These are phyloP conservation scores for Gleditsia sinensis DNA, from an alignment of 306 rosid species.

Conservation along the genomic window DNA sequence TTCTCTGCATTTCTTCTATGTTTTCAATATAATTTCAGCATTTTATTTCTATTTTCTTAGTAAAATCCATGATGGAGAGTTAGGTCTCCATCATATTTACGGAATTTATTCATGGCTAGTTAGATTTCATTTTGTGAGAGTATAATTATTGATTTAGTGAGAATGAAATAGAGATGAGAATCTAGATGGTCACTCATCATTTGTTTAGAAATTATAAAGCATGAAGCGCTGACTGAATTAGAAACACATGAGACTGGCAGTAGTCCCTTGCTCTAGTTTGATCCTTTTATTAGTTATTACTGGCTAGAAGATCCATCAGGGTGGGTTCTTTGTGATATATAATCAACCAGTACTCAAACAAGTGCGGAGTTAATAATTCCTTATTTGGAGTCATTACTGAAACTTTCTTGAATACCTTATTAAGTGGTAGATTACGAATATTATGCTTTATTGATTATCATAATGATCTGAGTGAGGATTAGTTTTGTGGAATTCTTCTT, in stretches of 20 bases:
- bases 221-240: not conserved
- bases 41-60: too few species aligned
- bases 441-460: slow-evolving; percentile 6
- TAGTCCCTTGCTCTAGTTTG: slow-evolving; percentile 9
- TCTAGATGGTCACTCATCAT: slow-evolving; percentile 5
- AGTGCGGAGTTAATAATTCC: slow-evolving; percentile 18
- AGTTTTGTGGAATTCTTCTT: slow-evolving; percentile 22
- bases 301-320: slow-evolving; percentile 7
- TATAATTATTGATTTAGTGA: not conserved
- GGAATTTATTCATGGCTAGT: not conserved
- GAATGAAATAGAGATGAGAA: not conserved
- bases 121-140: not conserved
- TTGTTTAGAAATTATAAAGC: slow-evolving; percentile 1
- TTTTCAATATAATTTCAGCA: too few species aligned
- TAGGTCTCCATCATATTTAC: too few species aligned
- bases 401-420: slow-evolving; percentile 28
- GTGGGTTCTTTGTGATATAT: slow-evolving; percentile 3
- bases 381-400: not conserved
- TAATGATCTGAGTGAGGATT: slow-evolving; percentile 26
- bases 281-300: not conserved
- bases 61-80: too few species aligned
- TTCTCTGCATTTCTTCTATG: too few species aligned
- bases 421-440: not conserved
- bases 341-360: slow-evolving; percentile 22
- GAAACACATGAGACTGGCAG: slow-evolving; percentile 1